phyloP scores from a whole-genome alignment of 1,139 yeast genomes.

The Saccharomyces pastorianus region DNA sequence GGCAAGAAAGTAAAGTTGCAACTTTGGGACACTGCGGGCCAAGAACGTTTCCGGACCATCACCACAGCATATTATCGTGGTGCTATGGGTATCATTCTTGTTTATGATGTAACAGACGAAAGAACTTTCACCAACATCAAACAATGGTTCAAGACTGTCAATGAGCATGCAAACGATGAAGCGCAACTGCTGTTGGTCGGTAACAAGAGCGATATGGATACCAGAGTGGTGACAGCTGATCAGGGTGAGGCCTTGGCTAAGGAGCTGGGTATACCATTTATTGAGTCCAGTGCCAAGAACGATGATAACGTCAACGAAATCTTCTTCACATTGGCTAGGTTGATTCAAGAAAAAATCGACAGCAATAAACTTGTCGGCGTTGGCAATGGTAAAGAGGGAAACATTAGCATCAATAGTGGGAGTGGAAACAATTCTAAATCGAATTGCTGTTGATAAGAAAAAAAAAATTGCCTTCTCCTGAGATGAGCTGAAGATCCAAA shows the following conservation, averaged over 20 bases:
- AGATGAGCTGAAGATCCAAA: not conserved
- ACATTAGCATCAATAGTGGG: constrained; percentile 29
- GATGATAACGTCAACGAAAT: constrained; percentile 87
- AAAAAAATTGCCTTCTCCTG: not conserved
- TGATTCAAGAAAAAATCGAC: constrained; percentile 70
- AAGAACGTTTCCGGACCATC: constrained; percentile 94
- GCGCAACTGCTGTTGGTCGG: constrained; percentile 92
- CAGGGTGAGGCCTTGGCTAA: constrained; percentile 89
- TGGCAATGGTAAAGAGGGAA: constrained; percentile 24
- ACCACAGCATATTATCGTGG: constrained; percentile 98
- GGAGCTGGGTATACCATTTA: constrained; percentile 79
- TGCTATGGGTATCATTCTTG: constrained; percentile 95
- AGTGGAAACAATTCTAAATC: constrained; percentile 19
- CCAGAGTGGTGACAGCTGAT: constrained; percentile 74
- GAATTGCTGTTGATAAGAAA: constrained; percentile 20
- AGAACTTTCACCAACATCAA: constrained; percentile 78
- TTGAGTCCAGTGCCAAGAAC: constrained; percentile 94
- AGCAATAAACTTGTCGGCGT: constrained; percentile 29
- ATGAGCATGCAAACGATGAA: constrained; percentile 93
- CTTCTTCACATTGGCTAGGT: constrained; percentile 82
- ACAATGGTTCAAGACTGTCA: constrained; percentile 90
- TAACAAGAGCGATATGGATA: constrained; percentile 75
- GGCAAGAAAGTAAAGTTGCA: constrained; percentile 90
- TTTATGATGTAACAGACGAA: constrained; percentile 93
- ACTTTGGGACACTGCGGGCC: constrained; percentile 99